Base-by-base conservation (phyloP, 495 filamentous ascomycete species). In the Xylaria curta region DNA sequence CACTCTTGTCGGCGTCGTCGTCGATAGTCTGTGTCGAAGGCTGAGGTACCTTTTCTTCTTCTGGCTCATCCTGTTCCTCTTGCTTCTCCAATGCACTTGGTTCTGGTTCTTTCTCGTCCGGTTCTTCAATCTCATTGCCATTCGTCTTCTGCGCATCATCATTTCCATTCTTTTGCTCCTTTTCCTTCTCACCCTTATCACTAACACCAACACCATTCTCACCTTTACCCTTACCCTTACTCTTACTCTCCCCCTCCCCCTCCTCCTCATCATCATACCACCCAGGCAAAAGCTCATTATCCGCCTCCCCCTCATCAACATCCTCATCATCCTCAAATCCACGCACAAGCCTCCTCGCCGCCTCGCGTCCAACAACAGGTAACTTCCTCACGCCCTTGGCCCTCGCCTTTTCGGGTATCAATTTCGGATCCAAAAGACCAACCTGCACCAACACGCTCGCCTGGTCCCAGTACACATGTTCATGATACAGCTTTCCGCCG, bases 381-480 rank as follows among this genome's bases (percentile, higher is more conserved):
- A 94, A 72, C 51, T 82, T 80, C 68, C 73, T 64, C 1, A 82
- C 78, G 9, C 81, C 81, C 28, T 36, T 70, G 36, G 89, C 85
- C n/a, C 85, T 81, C 0, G 86, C 87, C 46, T 85, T 81, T 31
- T 84, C 79, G 8, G 81, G 79, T 0, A 81, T 71, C 7, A 76
- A 26, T 28, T 88, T 88, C 15, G 90, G 87, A 76, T 93, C 88
- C 58, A 93, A 73, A 53, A 94, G 76, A 0, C 91, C 91, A 0
- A 91, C 81, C 78, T 94, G 92, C n/a, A 91, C 86, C 1, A 94
- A 74, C 12, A 94, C 92, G 49, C 86, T 90, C 4, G 92, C 92
- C 76, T 94, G 92, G 73, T 94, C 92, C 91, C 92, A 94, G 76
- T 94, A 93, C 10, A 92, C 83, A 72, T 93, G 89, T 76, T 94